Conservation (phyloP, 2,329 filamentous ascomycete species). For the Neofusicoccum ribis region DNA sequence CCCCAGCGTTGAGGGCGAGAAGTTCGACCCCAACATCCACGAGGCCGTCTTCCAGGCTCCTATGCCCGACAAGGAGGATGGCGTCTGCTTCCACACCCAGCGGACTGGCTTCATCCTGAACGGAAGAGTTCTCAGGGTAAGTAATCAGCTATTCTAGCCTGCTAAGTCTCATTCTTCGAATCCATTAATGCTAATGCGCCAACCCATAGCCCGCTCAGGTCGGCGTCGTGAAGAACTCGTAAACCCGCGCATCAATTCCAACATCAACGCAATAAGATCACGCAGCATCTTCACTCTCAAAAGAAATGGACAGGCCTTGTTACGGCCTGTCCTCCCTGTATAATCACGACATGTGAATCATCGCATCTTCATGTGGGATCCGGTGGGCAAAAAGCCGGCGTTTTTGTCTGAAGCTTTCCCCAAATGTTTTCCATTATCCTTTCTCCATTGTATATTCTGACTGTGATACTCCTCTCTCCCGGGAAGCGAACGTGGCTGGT, state of each 20-base stretch:
- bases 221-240: constrained; percentile 84
- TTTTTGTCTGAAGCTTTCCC: background rate
- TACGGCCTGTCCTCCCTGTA: background rate
- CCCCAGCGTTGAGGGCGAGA: constrained; percentile 68
- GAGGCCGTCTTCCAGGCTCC: constrained; percentile 96
- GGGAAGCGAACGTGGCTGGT: constrained; percentile 3
- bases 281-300: background rate
- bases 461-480: constrained; percentile 9
- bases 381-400: constrained; percentile 15
- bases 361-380: constrained; percentile 1
- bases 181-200: background rate
- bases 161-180: background rate
- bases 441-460: background rate
- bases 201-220: constrained; percentile 77
- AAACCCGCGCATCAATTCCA: constrained; percentile 21
- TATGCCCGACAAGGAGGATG: constrained; percentile 83
- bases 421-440: background rate
- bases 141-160: constrained; percentile 23
- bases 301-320: background rate
- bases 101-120: constrained; percentile 96
- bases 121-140: constrained; percentile 74
- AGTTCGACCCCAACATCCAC: constrained; percentile 95
- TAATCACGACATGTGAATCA: constrained; percentile 10
- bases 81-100: constrained; percentile 87
- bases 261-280: background rate